Evolutionary conservation across 306 rosid species (phyloP).

Genomic region (Rosa persica): DNA sequence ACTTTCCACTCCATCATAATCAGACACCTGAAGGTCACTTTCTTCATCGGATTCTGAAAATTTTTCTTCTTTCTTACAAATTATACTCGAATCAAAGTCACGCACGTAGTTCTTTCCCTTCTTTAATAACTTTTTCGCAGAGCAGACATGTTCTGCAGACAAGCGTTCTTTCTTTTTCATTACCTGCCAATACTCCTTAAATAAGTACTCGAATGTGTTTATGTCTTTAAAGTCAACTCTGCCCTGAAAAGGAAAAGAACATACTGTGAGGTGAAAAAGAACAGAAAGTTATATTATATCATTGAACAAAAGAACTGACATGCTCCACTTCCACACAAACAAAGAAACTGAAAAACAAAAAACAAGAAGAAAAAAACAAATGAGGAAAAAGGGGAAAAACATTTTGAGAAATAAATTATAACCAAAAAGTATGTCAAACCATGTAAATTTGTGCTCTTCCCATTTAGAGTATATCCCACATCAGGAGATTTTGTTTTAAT

Average conservation of each 20-base stretch:
- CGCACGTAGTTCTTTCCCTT: conserved; percentile 27
- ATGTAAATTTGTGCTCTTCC: not conserved
- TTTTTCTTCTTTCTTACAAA: conserved; percentile 31
- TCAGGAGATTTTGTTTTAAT: not conserved
- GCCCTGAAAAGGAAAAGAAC: conserved; percentile 37
- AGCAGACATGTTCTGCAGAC: conserved; percentile 31
- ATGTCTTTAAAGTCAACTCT: conserved; percentile 53
- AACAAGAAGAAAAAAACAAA: not conserved
- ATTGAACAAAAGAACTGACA: conserved; percentile 17
- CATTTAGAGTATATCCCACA: not conserved
- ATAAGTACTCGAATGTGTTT: conserved; percentile 51
- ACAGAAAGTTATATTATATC: not conserved
- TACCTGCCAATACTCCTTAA: conserved; percentile 52
- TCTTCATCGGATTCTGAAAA: conserved; percentile 44
- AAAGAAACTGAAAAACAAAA: not conserved
- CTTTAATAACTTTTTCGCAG: conserved; percentile 41
- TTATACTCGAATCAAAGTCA: conserved; percentile 38
- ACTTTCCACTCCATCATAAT: conserved; percentile 45
- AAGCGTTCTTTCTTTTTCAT: conserved; percentile 55
- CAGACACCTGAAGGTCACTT: conserved; percentile 35
- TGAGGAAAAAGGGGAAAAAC: not conserved
- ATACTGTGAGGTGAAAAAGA: conserved; percentile 23
- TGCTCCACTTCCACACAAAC: not conserved
- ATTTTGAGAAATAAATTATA: not conserved
- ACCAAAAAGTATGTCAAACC: not conserved